Conservation (phyloP, 2,329 filamentous ascomycete genomes). For the Fusarium papillatum region DNA sequence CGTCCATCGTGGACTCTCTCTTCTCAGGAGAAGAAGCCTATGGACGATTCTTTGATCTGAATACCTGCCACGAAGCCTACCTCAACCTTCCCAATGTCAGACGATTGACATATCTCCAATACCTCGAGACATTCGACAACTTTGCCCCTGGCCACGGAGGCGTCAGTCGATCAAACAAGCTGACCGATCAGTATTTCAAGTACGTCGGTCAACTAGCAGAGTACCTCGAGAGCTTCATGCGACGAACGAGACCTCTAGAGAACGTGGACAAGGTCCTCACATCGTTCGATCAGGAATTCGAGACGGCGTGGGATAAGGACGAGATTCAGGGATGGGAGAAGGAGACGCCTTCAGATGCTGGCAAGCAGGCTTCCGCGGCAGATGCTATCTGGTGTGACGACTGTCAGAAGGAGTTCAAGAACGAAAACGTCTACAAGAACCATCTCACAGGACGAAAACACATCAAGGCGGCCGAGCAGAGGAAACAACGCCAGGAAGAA, state of each 20-base stretch:
- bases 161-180: conserved; percentile 85
- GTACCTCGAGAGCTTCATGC: conserved; percentile 92
- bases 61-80: conserved; percentile 86
- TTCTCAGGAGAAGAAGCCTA: conserved; percentile 97
- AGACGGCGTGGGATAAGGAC: conserved; percentile 84
- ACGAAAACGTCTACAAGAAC: conserved; percentile 92
- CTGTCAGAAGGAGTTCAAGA: conserved; percentile 96
- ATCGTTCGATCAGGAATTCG: conserved; percentile 87
- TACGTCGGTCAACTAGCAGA: conserved; percentile 85
- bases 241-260: conserved; percentile 86
- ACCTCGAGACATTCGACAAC: conserved; percentile 90
- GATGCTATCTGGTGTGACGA: conserved; percentile 90
- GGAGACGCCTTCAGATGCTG: conserved; percentile 57
- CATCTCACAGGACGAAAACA: conserved; percentile 95
- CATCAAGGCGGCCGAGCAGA: conserved; percentile 82
- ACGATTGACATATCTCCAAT: conserved; percentile 90
- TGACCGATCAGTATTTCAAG: conserved; percentile 92
- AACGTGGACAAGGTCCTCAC: conserved; percentile 84
- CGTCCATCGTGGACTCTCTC: conserved; percentile 85
- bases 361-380: conserved; percentile 50
- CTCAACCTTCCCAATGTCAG: conserved; percentile 91
- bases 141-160: conserved; percentile 82
- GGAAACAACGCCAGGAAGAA: conserved; percentile 63
- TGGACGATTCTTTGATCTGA: conserved; percentile 93
- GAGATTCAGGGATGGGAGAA: conserved; percentile 84